Evolutionary conservation across 495 filamentous ascomycete species (phyloP).

Genomic region (Hypomontagnella submonticulosa): DNA sequence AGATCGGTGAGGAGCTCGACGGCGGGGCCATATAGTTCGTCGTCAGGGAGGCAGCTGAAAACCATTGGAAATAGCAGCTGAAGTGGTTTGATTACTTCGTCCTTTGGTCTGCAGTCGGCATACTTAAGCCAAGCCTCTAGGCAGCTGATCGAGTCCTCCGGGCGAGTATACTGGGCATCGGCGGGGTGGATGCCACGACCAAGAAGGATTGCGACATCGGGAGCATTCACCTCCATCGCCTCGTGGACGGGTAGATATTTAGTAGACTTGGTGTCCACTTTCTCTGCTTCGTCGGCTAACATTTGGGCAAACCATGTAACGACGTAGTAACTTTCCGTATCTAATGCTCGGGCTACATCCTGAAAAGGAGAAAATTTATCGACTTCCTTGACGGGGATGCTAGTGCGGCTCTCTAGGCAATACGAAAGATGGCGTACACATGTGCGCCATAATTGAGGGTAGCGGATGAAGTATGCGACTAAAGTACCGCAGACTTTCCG

Average conservation of each 20-base stretch:
- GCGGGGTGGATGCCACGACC: slow-evolving; percentile 54
- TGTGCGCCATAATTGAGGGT: slow-evolving; percentile 72
- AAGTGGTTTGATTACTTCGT: slow-evolving; percentile 64
- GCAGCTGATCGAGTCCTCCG: slow-evolving; percentile 66
- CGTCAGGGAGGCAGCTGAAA: slow-evolving; percentile 65
- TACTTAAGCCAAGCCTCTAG: slow-evolving; percentile 78
- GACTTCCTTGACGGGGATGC: slow-evolving; percentile 58
- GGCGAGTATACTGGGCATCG: slow-evolving; percentile 37
- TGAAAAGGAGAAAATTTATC: slow-evolving; percentile 62
- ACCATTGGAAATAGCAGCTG: slow-evolving; percentile 64
- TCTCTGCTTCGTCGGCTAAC: slow-evolving; percentile 80
- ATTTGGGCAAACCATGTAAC: slow-evolving; percentile 78
- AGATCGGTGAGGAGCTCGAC: slow-evolving; percentile 73
- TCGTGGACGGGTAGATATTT: slow-evolving; percentile 65
- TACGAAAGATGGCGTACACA: slow-evolving; percentile 76
- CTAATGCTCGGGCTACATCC: slow-evolving; percentile 65
- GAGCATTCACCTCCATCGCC: slow-evolving; percentile 60
- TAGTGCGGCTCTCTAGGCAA: slow-evolving; percentile 66
- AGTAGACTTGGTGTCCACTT: slow-evolving; percentile 66
- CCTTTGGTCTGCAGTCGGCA: slow-evolving; percentile 68
- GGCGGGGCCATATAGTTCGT: slow-evolving; percentile 66
- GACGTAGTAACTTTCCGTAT: slow-evolving; percentile 63
- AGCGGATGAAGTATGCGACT: slow-evolving; percentile 80
- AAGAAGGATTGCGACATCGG: slow-evolving; percentile 63
- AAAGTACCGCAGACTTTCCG: slow-evolving; percentile 87